Evolutionary conservation across 73 alveolate species (phyloP).

Genomic region (Paraurostyla sp.): DNA sequence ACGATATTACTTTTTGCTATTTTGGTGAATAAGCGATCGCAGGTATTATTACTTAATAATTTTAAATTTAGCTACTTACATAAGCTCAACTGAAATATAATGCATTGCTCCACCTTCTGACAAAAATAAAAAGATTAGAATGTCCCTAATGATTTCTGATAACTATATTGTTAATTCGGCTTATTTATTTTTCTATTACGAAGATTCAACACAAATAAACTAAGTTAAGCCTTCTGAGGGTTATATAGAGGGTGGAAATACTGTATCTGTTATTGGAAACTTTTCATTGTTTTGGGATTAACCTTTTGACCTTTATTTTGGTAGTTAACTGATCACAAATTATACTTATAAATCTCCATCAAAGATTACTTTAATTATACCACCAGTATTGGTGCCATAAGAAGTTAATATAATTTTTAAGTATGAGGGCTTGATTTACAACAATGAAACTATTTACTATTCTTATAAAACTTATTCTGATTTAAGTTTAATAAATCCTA

Average conservation of each 20-base stretch:
- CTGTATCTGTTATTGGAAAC: conserved; percentile 50
- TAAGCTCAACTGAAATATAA: conserved; percentile 11
- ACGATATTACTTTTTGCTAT: conserved; percentile 49
- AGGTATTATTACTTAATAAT: no score
- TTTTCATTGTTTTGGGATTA: conserved; percentile 9
- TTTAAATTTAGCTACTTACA: not conserved
- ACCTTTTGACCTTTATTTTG: conserved; percentile 52
- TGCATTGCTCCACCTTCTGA: conserved; percentile 57
- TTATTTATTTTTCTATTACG: not conserved
- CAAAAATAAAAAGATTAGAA: not conserved
- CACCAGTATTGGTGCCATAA: conserved; percentile 45
- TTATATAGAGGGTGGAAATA: conserved; percentile 53
- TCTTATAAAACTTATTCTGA: conserved; percentile 49
- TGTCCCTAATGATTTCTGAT: conserved; percentile 19
- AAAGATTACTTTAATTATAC: not conserved
- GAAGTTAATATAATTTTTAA: conserved; percentile 6
- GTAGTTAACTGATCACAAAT: not conserved
- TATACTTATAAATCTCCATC: not conserved
- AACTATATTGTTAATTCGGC: conserved; percentile 35
- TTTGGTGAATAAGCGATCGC: conserved; percentile 51
- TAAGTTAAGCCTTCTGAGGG: conserved; percentile 42
- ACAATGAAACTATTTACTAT: conserved; percentile 36
- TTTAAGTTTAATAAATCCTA: conserved; percentile 31
- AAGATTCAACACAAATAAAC: not conserved
- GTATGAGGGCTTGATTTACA: conserved; percentile 1